These are phyloP conservation scores for Mycena kentingensis DNA, from an alignment of 768 basidiomycete species.

Conservation along the genomic window DNA sequence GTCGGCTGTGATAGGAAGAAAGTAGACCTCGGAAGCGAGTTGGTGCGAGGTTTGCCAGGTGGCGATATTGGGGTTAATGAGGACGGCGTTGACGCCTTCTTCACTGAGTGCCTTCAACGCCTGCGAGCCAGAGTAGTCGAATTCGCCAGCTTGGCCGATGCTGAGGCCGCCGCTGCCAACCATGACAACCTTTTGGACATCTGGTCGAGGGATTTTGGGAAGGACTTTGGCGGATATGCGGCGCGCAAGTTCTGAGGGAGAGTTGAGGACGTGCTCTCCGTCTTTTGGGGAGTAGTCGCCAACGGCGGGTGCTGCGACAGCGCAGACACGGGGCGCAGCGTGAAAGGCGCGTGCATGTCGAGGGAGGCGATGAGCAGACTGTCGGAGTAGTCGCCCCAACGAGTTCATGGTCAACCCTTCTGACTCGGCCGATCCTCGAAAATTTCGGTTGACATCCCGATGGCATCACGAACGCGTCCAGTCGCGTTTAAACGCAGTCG, in stretches of 20 bases:
- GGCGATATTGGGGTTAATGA: constrained; percentile 99
- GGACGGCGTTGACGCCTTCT: constrained; percentile 89
- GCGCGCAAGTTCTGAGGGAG: constrained; percentile 92
- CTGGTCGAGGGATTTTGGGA: constrained; percentile 85
- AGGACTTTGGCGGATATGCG: constrained; percentile 92
- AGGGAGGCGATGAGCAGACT: constrained; percentile 38
- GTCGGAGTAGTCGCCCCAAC: constrained; percentile 47
- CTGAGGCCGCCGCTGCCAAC: constrained; percentile 95
- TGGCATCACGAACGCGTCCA: too few relatives aligned
- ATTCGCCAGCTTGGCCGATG: constrained; percentile 99
- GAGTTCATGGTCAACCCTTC: too few relatives aligned
- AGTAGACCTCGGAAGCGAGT: constrained; percentile 95
- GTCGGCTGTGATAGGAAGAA: constrained; percentile 93
- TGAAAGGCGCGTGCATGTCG: constrained; percentile 54
- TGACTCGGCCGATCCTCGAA: too few relatives aligned
- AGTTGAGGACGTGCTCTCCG: constrained; percentile 81
- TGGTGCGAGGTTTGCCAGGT: constrained; percentile 99
- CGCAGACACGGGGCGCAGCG: constrained; percentile 53
- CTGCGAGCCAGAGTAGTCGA: constrained; percentile 99
- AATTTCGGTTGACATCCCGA: too few relatives aligned
- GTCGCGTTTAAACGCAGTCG: too few relatives aligned
- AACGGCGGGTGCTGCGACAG: constrained; percentile 75
- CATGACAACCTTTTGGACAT: constrained; percentile 93
- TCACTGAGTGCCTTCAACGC: constrained; percentile 97
- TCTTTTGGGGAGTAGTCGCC: constrained; percentile 67